Base-by-base conservation (phyloP, 1,284 basidiomycete genomes). In the Malassezia arunalokei region DNA sequence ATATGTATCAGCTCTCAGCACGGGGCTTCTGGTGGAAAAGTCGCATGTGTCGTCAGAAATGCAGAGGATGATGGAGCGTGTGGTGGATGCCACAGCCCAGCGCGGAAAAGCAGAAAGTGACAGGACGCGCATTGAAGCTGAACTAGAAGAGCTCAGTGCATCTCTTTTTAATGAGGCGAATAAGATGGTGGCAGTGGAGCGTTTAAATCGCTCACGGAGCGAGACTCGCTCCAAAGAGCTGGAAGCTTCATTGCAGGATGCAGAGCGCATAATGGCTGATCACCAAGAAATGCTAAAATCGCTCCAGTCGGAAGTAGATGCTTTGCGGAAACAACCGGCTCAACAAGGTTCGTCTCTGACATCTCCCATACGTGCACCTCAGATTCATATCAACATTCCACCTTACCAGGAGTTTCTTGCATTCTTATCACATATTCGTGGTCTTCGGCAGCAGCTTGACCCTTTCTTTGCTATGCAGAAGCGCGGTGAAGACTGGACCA, bases 1-100 rank as follows among this genome's bases (percentile, higher is more conserved):
- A 50, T 75, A 75, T 56, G 57, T 75, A n/a, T 67, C 66, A 30
- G 73, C 73, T 12, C 68, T 75, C 40, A 73, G 74, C 49, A 86
- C 87, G 0, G 92, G 92, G 6, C 75, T 95, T 30, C 78, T 96
- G 40, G 91, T 98, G 24, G 92, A 98, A 75, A 73, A 88, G 72
- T 78, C 81, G 29, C 85, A 92, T 73, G 90, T 98, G 55, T 88
- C 86, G 15, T 75, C 82, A 7, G 94, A 98, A 76, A 84, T 98
- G 66, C 92, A 84, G 63, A 81, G 88, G 29, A 78, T 98, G 59
- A 96, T 96, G 82, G 87, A 92, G 63, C 84, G 84, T 47, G 84
- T 91, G 17, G 87, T 90, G 11, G 89, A 94, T 66, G 92, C 95
- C 75, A 89, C 91, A 17, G 83, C 87, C 3, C 82, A 84, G 61